These are phyloP conservation scores for Vitis rotundifolia DNA, from an alignment of 164 flowering plant genomes.

Conservation along the genomic window DNA sequence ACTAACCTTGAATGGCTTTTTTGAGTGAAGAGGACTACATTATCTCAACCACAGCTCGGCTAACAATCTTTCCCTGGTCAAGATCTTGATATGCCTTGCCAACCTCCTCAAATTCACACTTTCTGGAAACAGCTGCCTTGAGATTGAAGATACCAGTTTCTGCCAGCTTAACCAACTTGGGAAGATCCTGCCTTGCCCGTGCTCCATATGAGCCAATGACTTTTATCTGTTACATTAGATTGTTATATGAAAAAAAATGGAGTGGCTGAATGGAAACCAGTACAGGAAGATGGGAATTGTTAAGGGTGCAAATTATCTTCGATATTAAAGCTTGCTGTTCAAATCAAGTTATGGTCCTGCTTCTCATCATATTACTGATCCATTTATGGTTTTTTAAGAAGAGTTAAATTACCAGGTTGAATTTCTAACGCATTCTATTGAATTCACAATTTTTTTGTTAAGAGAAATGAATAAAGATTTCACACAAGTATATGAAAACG, in stretches of 20 bases:
- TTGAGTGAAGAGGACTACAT: slow-evolving; percentile 25
- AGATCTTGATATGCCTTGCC: slow-evolving; percentile 76
- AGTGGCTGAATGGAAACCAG: neutral
- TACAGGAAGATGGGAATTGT: neutral
- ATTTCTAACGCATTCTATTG: too few species aligned
- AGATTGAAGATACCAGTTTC: slow-evolving; percentile 84
- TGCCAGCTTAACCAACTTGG: slow-evolving; percentile 65
- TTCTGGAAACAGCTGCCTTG: slow-evolving; percentile 69
- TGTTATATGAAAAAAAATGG: neutral
- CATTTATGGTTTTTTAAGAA: too few species aligned
- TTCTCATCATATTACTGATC: too few species aligned
- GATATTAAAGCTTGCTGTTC: too few species aligned
- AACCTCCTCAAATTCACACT: slow-evolving; percentile 80
- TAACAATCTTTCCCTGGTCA: slow-evolving; percentile 62
- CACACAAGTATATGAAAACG: too few species aligned
- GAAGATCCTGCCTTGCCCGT: slow-evolving; percentile 43
- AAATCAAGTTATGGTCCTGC: too few species aligned
- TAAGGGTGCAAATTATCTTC: neutral
- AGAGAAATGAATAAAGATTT: too few species aligned
- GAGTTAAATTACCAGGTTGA: too few species aligned
- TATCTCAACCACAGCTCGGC: slow-evolving; percentile 88
- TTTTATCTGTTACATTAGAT: slow-evolving; percentile 24
- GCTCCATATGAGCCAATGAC: slow-evolving; percentile 46
- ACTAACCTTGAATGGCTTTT: too few species aligned
- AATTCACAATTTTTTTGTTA: too few species aligned